Conservation (phyloP, 176 grass and related monocot species). For the Lolium perenne region DNA sequence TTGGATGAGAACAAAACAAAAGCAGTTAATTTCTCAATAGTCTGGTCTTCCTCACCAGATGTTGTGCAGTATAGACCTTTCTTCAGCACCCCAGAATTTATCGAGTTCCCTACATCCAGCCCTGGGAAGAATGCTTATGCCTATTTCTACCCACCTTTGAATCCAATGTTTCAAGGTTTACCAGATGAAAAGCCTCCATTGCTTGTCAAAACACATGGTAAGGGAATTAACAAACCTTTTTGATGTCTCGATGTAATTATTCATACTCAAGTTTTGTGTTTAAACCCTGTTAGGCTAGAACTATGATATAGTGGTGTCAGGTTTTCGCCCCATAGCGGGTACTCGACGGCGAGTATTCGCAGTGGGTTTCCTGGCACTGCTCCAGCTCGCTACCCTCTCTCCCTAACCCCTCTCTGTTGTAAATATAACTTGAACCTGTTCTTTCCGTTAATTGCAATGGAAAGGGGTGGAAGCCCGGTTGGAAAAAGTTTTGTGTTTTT, state of each 20-base stretch:
- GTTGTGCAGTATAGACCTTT: slow-evolving; percentile 61
- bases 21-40: slow-evolving; percentile 64
- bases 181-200: slow-evolving; percentile 85
- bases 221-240: slow-evolving; percentile 34
- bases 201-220: slow-evolving; percentile 96
- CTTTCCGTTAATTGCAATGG: too few species aligned
- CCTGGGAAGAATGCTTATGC: slow-evolving; percentile 87
- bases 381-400: too few species aligned
- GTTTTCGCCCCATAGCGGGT: too few species aligned
- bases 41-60: slow-evolving; percentile 84
- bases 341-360: too few species aligned
- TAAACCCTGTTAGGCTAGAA: too few species aligned
- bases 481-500: slow-evolving; percentile 8
- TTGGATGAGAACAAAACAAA: slow-evolving; percentile 68
- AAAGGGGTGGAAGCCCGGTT: too few species aligned
- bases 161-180: slow-evolving; percentile 66
- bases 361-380: too few species aligned
- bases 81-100: slow-evolving; percentile 75
- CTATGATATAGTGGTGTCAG: too few species aligned
- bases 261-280: slow-evolving; percentile 10
- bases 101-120: slow-evolving; percentile 79
- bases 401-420: too few species aligned
- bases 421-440: too few species aligned
- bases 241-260: slow-evolving; percentile 14
- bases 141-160: slow-evolving; percentile 87